Base-by-base conservation (phyloP, 2,329 filamentous ascomycete species). In the Epichloe gansuensis region DNA sequence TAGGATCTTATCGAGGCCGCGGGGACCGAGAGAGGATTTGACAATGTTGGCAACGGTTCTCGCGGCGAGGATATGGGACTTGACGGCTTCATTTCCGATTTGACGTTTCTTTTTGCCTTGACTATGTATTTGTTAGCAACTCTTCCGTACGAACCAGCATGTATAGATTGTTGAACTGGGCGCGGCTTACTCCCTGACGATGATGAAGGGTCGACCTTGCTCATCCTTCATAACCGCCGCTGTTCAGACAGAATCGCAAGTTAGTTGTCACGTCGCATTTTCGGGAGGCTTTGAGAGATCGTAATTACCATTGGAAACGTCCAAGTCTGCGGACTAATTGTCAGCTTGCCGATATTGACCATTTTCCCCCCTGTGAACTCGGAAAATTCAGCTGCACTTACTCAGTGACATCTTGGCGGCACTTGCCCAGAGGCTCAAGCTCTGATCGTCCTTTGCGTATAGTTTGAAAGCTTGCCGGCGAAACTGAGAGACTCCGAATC, bases 71-170 rank as follows among this genome's bases (percentile, higher is more conserved):
- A 98, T 98, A 73, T 98, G 94, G 63, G 89, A 89, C 73, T 98
- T 98, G 70, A 98, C 89, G 50, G 93, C 93, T 66, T 98, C 93
- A 70, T 85, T 96, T 64, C 93, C 93, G 69, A 93, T 91, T 65
- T 93, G 87, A 70, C 93, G 84, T 80, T 89, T 95, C 82, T 97
- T 98, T 75, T 84, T 95, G 67, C 91, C 91, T 72, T 98, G 93
- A 68, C 89, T 95, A 62, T 41, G 51, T 50, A 47, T 44, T 52
- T 56, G 57, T 62, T 55, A 65, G 59, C 31, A 53, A 27, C 42
- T 31, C 31, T 31, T 11, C 31, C 31, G 31, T 31, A 4, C 11
- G 47, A 25, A 35, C 13, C 7, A 25, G 34, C 39, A 44, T 17
- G 31, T 15, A 12, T 35, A 15, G 15, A 31, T 31, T 5, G 17